phyloP scores from a whole-genome alignment of 2,329 filamentous ascomycete species.

The Trichoderma sp. region DNA sequence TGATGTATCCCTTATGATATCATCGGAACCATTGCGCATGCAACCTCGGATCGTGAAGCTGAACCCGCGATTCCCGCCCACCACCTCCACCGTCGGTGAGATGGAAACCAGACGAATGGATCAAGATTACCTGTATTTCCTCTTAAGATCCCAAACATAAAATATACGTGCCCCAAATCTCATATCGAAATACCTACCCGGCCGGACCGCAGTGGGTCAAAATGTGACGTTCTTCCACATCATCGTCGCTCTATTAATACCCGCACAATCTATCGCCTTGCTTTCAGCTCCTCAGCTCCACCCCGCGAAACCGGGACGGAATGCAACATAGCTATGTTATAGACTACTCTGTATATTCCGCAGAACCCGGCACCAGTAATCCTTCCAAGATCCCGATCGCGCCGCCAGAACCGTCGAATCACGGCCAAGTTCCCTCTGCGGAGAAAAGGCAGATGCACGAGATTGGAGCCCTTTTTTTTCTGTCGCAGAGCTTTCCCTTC shows the following conservation, averaged over 20 bases:
- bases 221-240: background rate
- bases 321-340: background rate
- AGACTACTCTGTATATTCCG: background rate
- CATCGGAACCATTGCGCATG: background rate
- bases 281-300: background rate
- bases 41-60: background rate
- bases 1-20: background rate
- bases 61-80: background rate
- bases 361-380: background rate
- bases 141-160: background rate
- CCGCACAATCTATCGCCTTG: background rate
- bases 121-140: fast-evolving
- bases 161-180: background rate
- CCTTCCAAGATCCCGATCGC: background rate
- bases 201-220: background rate
- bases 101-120: background rate
- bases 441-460: background rate
- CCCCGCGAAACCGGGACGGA: background rate
- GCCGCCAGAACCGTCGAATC: background rate
- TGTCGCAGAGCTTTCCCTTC: slow-evolving; percentile 2
- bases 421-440: background rate
- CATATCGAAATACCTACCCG: background rate
- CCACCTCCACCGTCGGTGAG: background rate
- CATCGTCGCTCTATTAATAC: background rate
- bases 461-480: background rate